phyloP scores from a whole-genome alignment of 2,329 filamentous ascomycete genomes.

The Neonectria punicea region DNA sequence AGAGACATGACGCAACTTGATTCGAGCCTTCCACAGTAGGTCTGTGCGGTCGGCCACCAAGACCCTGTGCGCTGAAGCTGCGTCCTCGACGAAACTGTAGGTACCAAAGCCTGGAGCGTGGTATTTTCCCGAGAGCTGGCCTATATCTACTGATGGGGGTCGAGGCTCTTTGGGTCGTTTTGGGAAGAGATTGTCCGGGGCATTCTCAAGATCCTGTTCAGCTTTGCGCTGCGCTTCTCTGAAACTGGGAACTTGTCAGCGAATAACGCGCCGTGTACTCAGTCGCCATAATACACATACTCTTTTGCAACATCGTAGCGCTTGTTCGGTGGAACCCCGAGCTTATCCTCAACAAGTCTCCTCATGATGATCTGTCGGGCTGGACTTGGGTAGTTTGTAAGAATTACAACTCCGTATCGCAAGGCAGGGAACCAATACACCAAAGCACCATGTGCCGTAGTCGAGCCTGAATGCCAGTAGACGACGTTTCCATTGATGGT shows the following conservation, averaged over 20 bases:
- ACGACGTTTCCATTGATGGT: slow-evolving; percentile 40
- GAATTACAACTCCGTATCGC: slow-evolving; percentile 44
- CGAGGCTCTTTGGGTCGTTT: not conserved
- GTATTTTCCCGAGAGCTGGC: not conserved
- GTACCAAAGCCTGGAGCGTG: not conserved
- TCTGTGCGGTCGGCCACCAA: slow-evolving; percentile 2
- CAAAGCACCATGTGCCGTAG: slow-evolving; percentile 39
- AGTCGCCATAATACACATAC: not conserved
- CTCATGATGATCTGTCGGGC: not conserved
- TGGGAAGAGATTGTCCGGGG: not conserved
- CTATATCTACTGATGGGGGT: not conserved
- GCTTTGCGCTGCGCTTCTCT: not conserved
- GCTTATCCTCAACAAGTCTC: slow-evolving; percentile 4
- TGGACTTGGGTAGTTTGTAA: slow-evolving; percentile 48
- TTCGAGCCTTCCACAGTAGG: not conserved
- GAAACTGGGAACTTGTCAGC: not conserved
- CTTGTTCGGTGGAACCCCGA: not conserved
- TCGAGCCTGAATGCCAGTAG: slow-evolving; percentile 45
- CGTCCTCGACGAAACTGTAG: not conserved
- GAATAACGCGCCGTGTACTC: too few relatives aligned
- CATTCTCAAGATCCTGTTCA: not conserved
- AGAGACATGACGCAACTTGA: slow-evolving; percentile 1
- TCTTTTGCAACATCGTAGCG: not conserved
- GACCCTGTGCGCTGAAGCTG: not conserved
- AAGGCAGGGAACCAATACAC: slow-evolving; percentile 48